Conservation (phyloP, 768 basidiomycete species). For the Tricholoma sp. region DNA sequence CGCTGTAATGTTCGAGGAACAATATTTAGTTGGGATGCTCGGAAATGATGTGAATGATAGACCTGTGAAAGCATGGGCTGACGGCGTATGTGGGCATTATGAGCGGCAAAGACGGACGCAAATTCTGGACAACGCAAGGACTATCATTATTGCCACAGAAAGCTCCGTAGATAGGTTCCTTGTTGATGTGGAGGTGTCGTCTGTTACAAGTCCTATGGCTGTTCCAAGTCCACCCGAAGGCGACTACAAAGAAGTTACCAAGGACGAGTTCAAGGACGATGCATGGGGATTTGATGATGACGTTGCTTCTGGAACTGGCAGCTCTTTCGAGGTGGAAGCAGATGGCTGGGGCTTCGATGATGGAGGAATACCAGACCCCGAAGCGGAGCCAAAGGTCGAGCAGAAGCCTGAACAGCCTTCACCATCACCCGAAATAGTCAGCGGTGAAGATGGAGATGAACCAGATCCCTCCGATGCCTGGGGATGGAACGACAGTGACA, state of each 20-base stretch:
- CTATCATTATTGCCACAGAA: slow-evolving; percentile 42
- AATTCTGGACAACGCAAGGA: slow-evolving; percentile 60
- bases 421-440: slow-evolving; percentile 7
- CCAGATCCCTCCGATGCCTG: slow-evolving; percentile 58
- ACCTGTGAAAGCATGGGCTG: slow-evolving; percentile 63
- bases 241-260: slow-evolving; percentile 3
- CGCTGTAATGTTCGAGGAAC: slow-evolving; percentile 66
- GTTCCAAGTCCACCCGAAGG: slow-evolving; percentile 18
- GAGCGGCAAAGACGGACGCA: slow-evolving; percentile 66
- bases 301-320: slow-evolving; percentile 18
- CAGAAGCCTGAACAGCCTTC: slow-evolving; percentile 3
- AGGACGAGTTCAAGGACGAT: slow-evolving; percentile 28
- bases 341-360: slow-evolving; percentile 54
- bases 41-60: slow-evolving; percentile 42
- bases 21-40: slow-evolving; percentile 44
- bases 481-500: slow-evolving; percentile 69
- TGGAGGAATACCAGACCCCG: slow-evolving; percentile 19
- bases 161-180: slow-evolving; percentile 36
- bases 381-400: slow-evolving; percentile 14
- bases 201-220: slow-evolving; percentile 26
- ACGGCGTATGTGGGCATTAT: slow-evolving; percentile 67
- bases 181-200: slow-evolving; percentile 31
- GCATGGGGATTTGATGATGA: slow-evolving; percentile 52
- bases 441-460: slow-evolving; percentile 17
- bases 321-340: slow-evolving; percentile 29